Evolutionary conservation across 23 red algal genomes (phyloP), one percentile per base, ranked within the genome.

Genomic region (Agarophyton chilense): DNA sequence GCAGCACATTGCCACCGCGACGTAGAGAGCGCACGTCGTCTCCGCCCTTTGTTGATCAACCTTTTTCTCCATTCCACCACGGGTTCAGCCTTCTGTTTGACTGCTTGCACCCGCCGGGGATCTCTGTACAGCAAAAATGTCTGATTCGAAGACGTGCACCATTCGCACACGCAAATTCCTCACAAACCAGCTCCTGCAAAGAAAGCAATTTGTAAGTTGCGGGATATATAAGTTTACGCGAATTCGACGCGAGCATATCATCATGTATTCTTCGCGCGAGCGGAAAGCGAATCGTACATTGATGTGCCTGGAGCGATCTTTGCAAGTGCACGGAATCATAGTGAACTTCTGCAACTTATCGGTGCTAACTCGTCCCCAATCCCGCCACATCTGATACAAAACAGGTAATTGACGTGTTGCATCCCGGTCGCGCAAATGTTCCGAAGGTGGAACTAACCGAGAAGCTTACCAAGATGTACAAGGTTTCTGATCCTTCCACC

Each of bases 401-500:
- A 46, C 56, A 96, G 94, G 86, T 96, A 22, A 87, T 99, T 50
- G 97, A 99, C 73, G 93, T 99, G 79, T 78, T 95, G 54, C 97
- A 99, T 76, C 97, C 97, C 28, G 97, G 94, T 42, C 93, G 94
- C 36, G 90, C 90, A 32, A 83, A 90, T 60, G 94, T 99, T 34
- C 80, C 93, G 13, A 94, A 94, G 80, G 83, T 63, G 45, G 97
- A 99, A 76, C 54, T 95, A 25, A 84, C 86, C 64, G 93, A 99
- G 52, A 95, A 95, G 85, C 70, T 99, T 31, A 92, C 97, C 25
- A 93, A 95, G 72, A 99, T 99, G 97, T 99, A 96, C 86, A 99
- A 99, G 83, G 95, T 98, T 55, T 91, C 81, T 18, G 97, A 99
- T 86, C 91, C 94, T 21, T 78, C 87, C n/a, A 99, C 90, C 61